A percentile compares a stretch with the other conserved stretches of the same genome.
These are phyloP conservation scores for Eragrostis nindensis DNA, from an alignment of 176 grass and related monocot genomes.

Conservation along the genomic window DNA sequence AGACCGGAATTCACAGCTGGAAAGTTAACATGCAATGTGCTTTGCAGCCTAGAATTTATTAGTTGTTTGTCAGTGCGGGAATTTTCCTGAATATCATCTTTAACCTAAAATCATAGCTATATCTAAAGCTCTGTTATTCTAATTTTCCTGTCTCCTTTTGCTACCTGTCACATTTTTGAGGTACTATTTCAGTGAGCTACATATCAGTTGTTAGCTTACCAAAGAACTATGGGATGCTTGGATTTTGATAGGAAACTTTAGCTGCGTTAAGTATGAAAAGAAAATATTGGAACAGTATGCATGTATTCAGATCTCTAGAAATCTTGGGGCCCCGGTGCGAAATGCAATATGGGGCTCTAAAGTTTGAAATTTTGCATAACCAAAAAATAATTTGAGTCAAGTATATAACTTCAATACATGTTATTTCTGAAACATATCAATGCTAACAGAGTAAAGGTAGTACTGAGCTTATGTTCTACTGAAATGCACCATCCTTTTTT, in stretches of 20 bases:
- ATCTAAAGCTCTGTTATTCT: neutral
- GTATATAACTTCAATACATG: too few species aligned
- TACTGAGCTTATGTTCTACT: too few species aligned
- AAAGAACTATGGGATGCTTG: neutral
- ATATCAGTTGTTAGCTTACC: slow-evolving; percentile 2
- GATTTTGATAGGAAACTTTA: neutral
- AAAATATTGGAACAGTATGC: neutral
- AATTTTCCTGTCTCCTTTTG: neutral
- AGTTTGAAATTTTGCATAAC: too few species aligned
- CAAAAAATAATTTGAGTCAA: too few species aligned
- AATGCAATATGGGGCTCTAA: too few species aligned
- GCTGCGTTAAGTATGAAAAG: neutral
- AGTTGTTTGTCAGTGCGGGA: neutral
- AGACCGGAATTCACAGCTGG: neutral
- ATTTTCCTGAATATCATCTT: slow-evolving; percentile 19
- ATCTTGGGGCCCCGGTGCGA: too few species aligned
- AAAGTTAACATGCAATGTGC: neutral
- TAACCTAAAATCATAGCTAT: neutral
- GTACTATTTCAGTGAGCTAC: neutral
- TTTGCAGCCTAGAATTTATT: neutral
- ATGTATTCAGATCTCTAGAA: neutral
- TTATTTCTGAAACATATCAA: too few species aligned
- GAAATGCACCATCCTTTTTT: too few species aligned
- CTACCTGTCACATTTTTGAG: slow-evolving; percentile 3
- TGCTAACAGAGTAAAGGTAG: too few species aligned